Conservation (phyloP, 1,139 yeast genomes). For the Scheffersomyces quercinus region DNA sequence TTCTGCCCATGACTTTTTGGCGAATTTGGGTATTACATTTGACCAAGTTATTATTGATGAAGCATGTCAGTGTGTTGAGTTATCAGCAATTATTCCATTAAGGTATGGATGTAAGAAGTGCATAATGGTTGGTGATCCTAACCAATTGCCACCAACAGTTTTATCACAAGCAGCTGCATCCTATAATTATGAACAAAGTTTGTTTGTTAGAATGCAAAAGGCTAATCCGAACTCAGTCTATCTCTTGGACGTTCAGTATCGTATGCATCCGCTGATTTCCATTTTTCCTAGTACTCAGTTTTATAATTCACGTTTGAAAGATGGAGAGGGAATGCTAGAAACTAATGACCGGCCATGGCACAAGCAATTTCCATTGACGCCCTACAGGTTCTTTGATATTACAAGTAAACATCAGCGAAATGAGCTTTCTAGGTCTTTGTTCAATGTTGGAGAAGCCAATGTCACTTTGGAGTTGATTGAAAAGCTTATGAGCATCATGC, state of each 20-base stretch:
- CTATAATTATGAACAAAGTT: constrained; percentile 81
- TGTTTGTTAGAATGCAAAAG: constrained; percentile 91
- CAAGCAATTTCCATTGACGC: constrained; percentile 48
- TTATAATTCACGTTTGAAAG: constrained; percentile 67
- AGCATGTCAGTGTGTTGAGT: constrained; percentile 96
- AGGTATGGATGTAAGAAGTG: constrained; percentile 90
- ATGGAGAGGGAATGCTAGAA: constrained; percentile 70
- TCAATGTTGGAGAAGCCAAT: constrained; percentile 67
- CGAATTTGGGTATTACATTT: constrained; percentile 72
- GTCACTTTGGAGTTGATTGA: constrained; percentile 72
- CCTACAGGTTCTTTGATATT: constrained; percentile 80
- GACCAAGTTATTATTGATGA: constrained; percentile 97
- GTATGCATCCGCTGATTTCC: constrained; percentile 96
- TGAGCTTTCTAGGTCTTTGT: constrained; percentile 64
- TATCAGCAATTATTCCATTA: constrained; percentile 88
- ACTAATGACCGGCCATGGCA: constrained; percentile 81
- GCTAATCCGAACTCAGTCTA: constrained; percentile 62
- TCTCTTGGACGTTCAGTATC: constrained; percentile 89
- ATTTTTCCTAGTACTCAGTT: constrained; percentile 83
- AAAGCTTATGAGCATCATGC: constrained; percentile 50
- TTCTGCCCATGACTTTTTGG: constrained; percentile 85
- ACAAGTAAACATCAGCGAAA: constrained; percentile 64
- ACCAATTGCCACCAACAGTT: constrained; percentile 98
- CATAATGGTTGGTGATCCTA: constrained; percentile 99
- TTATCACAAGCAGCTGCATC: constrained; percentile 84